Evolutionary conservation across 202 grass and related monocot genomes (phyloP).

Genomic region (Musa balbisiana): DNA sequence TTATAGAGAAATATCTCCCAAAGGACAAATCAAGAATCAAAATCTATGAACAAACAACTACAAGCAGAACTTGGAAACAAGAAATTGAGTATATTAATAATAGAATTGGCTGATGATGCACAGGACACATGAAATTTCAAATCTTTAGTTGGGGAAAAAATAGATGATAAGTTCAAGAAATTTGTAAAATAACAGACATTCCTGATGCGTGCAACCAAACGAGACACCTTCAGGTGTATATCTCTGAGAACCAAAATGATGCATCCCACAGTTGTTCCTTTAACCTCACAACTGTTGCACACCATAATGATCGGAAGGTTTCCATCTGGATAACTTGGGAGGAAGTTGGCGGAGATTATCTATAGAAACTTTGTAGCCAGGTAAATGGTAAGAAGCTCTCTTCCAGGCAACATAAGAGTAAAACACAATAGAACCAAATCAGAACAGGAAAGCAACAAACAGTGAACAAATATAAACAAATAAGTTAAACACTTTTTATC

Average conservation of each 20-base stretch:
- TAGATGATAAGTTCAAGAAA: neutral
- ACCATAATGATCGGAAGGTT: constrained; percentile 94
- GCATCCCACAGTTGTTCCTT: constrained; percentile 81
- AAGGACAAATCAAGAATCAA: neutral
- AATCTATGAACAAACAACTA: neutral
- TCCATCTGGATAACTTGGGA: too few species aligned
- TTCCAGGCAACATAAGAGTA: too few species aligned
- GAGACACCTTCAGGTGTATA: constrained; percentile 78
- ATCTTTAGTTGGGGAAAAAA: neutral
- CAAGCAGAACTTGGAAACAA: too few species aligned
- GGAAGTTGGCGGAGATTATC: too few species aligned
- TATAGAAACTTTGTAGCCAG: too few species aligned
- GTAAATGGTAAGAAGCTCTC: too few species aligned
- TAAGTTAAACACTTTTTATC: too few species aligned
- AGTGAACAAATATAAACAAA: too few species aligned
- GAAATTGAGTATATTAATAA: too few species aligned
- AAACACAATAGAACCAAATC: too few species aligned
- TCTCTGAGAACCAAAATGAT: constrained; percentile 69
- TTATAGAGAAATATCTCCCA: too few species aligned
- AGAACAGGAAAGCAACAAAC: too few species aligned
- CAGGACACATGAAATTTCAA: constrained; percentile 19
- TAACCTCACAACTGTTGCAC: constrained; percentile 92
- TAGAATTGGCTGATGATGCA: neutral
- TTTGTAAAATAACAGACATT: neutral
- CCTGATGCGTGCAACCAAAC: constrained; percentile 17